Evolutionary conservation across 164 flowering plant genomes (phyloP).

Genomic region (Annona cherimola): DNA sequence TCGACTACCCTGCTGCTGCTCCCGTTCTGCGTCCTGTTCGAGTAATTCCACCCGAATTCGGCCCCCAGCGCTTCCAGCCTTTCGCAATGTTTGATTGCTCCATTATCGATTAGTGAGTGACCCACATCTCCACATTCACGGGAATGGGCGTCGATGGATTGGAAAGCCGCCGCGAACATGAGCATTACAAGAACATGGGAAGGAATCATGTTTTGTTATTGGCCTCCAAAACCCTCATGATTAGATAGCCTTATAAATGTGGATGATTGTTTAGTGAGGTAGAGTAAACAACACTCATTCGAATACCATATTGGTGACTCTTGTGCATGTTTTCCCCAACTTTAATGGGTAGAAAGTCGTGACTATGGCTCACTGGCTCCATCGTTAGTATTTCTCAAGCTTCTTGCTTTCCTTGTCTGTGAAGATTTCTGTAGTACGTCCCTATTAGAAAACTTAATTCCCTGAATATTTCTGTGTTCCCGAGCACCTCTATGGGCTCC

Average conservation of each 20-base stretch:
- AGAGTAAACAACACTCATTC: not conserved
- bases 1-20: conserved; percentile 8
- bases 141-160: not conserved
- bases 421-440: not conserved
- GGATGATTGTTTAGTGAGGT: not conserved
- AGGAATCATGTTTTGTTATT: not conserved
- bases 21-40: not conserved
- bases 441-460: not conserved
- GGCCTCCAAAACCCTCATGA: not conserved
- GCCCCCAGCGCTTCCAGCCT: conserved; percentile 29
- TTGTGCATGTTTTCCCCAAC: not conserved
- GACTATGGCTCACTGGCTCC: not conserved
- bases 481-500: too few relatives aligned
- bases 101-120: not conserved
- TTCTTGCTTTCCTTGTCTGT: not conserved
- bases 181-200: not conserved
- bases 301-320: not conserved
- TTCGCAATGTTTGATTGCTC: conserved; percentile 20
- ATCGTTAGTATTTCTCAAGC: not conserved
- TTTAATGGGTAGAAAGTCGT: not conserved
- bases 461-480: not conserved
- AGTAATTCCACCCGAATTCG: conserved; percentile 28
- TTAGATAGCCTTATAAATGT: not conserved
- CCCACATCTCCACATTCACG: not conserved
- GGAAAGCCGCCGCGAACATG: not conserved